A percentile compares a stretch with the other conserved stretches of the same genome.
Evolutionary conservation across 1,284 basidiomycete genomes (phyloP).

Genomic region (Boletus semigastroideus): DNA sequence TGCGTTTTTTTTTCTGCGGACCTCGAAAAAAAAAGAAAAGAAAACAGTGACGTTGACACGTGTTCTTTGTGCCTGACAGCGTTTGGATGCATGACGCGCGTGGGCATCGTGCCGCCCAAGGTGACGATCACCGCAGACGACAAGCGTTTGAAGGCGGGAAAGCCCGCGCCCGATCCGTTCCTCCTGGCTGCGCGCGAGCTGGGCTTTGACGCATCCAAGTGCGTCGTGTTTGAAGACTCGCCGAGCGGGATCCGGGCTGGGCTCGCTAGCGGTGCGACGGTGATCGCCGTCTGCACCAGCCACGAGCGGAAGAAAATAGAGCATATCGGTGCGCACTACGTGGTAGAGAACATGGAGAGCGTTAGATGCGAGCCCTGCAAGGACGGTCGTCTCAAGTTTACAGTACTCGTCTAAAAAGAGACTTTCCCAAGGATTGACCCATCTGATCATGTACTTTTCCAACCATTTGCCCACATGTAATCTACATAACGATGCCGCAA

Average conservation of each 20-base stretch:
- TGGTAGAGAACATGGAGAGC: conserved; percentile 62
- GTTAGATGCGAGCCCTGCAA: conserved; percentile 45
- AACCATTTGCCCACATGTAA: not conserved
- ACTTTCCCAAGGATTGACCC: not conserved
- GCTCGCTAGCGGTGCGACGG: conserved; percentile 70
- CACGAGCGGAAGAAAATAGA: conserved; percentile 57
- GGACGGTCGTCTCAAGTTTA: conserved; percentile 44
- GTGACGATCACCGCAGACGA: conserved; percentile 83
- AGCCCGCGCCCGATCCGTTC: conserved; percentile 75
- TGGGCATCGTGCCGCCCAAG: conserved; percentile 68
- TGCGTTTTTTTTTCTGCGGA: too few species aligned
- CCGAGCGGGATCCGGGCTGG: conserved; percentile 74
- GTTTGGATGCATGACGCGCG: conserved; percentile 69
- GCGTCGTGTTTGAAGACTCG: conserved; percentile 76
- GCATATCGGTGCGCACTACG: conserved; percentile 65
- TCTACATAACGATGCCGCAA: not conserved
- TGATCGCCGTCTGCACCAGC: conserved; percentile 75
- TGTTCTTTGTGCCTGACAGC: too few species aligned
- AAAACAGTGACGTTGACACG: not conserved
- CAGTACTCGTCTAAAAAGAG: conserved; percentile 20
- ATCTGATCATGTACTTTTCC: not conserved
- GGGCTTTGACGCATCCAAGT: conserved; percentile 56
- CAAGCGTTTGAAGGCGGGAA: conserved; percentile 62
- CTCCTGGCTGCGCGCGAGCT: conserved; percentile 73
- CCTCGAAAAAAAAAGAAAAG: not conserved